Base-by-base conservation (phyloP, 148 eudicot genomes). In the Bassia scoparia region DNA sequence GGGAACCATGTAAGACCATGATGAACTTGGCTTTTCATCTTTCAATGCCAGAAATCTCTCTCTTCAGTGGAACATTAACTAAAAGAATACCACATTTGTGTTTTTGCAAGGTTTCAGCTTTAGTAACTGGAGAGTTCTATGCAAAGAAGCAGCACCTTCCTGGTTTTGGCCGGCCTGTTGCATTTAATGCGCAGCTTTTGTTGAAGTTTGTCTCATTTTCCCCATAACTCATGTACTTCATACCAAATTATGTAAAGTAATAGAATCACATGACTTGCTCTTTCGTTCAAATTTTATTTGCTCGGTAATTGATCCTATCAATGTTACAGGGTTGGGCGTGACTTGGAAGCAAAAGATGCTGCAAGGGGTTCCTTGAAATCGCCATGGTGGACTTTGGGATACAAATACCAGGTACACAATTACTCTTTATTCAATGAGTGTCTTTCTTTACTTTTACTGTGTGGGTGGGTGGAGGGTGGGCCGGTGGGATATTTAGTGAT, bases 371-470 rank as follows among this genome's bases (percentile, higher is more conserved):
- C 99, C 33, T 70, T 96, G 72, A 92, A 90, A 75, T 88, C 89
- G 61, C 97, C 99, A 50, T 96, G 97, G 99, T 96, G 99, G 99
- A 96, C 97, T 31, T 79, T 96, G 80, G 99, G 99, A 52, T 96
- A 95, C 75, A 73, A 74, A 83, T 96, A 96, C 80, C 87, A 90
- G 88, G 99, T 89, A 66, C 21, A 49, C 61, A 26, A 37, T 53
- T 68, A 23, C 21, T 6, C 54, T 38, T 37, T 29, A 29, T 61
- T 10, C 38, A 23, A 38, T 27, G 18, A 33, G 53, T 72, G 55
- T 9, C 15, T 11, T 33, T 6, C 41, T 31, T 31, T n/a, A 21
- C 1, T 6, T 60, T 18, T 11, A 30, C 54, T 44, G 72, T 21
- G 13, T 29, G 61, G 43, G 16, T 13, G 8, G 52, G 52, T 13